A percentile compares a stretch with the other conserved stretches of the same genome.
These are phyloP conservation scores for Magnaporthales sp. DNA, from an alignment of 2,329 filamentous ascomycete species.

Conservation along the genomic window DNA sequence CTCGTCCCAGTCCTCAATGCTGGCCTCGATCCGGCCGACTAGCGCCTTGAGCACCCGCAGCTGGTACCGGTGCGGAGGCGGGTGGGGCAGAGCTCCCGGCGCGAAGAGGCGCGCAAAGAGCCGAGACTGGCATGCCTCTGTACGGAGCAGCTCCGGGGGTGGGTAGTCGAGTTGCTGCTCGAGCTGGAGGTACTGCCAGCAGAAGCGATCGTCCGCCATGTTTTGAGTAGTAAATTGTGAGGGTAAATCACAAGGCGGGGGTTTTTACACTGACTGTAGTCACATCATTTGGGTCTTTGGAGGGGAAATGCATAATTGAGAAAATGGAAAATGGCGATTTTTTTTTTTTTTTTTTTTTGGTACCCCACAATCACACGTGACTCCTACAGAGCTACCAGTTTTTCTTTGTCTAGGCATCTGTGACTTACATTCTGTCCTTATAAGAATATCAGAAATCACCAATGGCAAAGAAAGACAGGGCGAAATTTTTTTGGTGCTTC, in stretches of 20 bases:
- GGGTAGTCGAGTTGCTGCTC: constrained; percentile 59
- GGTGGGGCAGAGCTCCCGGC: constrained; percentile 39
- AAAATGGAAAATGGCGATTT: neutral
- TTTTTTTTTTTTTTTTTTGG: neutral
- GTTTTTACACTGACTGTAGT: neutral
- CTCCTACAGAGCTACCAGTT: neutral
- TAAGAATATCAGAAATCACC: too few relatives aligned
- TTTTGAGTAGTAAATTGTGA: neutral
- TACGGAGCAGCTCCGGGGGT: constrained; percentile 44
- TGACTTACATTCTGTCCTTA: too few relatives aligned
- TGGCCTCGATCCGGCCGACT: constrained; percentile 58
- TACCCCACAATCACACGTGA: neutral
- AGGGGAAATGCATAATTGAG: neutral
- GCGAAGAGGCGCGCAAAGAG: constrained; percentile 62
- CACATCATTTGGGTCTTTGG: neutral
- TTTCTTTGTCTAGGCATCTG: neutral
- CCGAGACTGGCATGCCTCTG: constrained; percentile 53
- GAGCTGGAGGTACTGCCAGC: constrained; percentile 72
- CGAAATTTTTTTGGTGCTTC: neutral
- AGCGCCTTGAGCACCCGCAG: constrained; percentile 66
- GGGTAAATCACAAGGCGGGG: neutral
- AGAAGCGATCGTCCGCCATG: constrained; percentile 33
- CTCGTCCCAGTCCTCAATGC: constrained; percentile 74
- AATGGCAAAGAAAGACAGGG: too few relatives aligned
- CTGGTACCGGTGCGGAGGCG: constrained; percentile 62